phyloP scores from a whole-genome alignment of 768 basidiomycete genomes.

The Termitomyces sp. region DNA sequence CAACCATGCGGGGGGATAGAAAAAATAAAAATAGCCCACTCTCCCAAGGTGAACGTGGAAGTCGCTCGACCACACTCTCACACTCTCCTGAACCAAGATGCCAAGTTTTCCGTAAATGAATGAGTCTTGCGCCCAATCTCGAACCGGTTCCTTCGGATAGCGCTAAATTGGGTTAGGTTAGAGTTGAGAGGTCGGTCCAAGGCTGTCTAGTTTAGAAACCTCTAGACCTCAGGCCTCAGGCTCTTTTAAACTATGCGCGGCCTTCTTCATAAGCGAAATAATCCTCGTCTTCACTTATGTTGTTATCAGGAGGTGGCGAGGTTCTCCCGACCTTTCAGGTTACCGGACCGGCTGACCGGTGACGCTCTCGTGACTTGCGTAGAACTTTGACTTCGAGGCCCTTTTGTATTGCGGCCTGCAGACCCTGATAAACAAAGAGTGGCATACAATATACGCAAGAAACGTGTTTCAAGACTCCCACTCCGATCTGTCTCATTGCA shows the following conservation, averaged over 20 bases:
- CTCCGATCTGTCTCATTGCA: not conserved
- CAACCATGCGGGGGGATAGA: not conserved
- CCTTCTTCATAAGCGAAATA: not conserved
- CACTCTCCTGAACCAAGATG: slow-evolving; percentile 2
- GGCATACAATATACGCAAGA: not conserved
- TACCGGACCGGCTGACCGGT: slow-evolving; percentile 1
- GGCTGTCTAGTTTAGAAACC: not conserved
- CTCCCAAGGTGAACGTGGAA: slow-evolving; percentile 1
- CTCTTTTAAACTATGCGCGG: not conserved
- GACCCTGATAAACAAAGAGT: not conserved
- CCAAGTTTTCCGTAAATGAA: slow-evolving; percentile 3
- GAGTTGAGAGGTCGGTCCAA: not conserved
- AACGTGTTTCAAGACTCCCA: not conserved
- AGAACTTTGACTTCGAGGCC: not conserved
- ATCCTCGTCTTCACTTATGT: not conserved
- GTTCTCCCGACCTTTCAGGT: not conserved
- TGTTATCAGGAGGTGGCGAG: slow-evolving; percentile 3
- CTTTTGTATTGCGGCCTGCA: not conserved
- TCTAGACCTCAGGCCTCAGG: not conserved
- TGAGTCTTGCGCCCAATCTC: not conserved
- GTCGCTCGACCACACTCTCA: not conserved
- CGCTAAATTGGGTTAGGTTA: not conserved
- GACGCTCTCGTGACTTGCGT: not conserved
- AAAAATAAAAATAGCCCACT: not conserved
- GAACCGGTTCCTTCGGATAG: slow-evolving; percentile 9